These are phyloP conservation scores for Volvox carteri DNA, from an alignment of 163 green algal genomes.

Conservation along the genomic window DNA sequence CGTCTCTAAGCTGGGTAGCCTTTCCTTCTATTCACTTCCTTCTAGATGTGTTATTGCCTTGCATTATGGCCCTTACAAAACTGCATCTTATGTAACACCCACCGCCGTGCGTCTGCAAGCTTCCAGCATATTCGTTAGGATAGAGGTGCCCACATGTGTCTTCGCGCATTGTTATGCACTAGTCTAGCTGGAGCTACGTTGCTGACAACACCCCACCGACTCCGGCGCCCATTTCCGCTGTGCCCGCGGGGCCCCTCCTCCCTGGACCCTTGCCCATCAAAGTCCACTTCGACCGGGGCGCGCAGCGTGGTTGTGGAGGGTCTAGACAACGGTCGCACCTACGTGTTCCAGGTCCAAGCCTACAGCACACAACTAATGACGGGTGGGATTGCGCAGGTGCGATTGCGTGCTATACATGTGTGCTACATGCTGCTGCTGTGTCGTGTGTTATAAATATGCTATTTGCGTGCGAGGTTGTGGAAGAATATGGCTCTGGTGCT, in stretches of 20 bases:
- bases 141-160: not conserved
- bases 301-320: slow-evolving; percentile 13
- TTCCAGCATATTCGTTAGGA: not conserved
- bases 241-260: not conserved
- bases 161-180: not conserved
- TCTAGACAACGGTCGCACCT: slow-evolving; percentile 33
- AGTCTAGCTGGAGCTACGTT: not conserved
- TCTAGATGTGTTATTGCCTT: too few relatives aligned
- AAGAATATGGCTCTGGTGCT: not conserved
- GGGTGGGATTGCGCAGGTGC: slow-evolving; percentile 35
- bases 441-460: not conserved
- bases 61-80: too few relatives aligned
- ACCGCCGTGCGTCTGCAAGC: not conserved
- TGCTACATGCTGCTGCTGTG: not conserved
- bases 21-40: too few relatives aligned
- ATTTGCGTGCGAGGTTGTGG: not conserved
- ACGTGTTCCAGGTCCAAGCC: slow-evolving; percentile 41
- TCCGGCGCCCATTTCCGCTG: not conserved
- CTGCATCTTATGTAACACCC: too few relatives aligned
- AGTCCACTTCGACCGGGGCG: slow-evolving; percentile 42
- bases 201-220: not conserved
- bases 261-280: not conserved
- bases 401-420: not conserved
- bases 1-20: too few relatives aligned
- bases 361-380: not conserved